These are phyloP conservation scores for Coemansia sp. DNA, from an alignment of 192 early-diverging fungal species.

Conservation along the genomic window DNA sequence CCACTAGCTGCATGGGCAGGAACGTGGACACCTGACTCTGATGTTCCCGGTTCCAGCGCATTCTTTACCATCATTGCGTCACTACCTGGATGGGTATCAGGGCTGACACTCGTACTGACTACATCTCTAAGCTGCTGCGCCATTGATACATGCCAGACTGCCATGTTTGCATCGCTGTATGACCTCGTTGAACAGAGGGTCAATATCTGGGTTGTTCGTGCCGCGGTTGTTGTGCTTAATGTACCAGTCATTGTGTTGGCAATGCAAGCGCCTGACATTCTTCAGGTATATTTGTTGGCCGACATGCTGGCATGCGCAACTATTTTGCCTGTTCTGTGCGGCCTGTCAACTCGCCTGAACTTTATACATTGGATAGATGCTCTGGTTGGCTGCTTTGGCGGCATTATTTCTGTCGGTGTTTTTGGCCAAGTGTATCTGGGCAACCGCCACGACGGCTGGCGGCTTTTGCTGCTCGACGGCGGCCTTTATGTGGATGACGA, in stretches of 20 bases:
- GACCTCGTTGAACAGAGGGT: slow-evolving; percentile 56
- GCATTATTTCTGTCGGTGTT: slow-evolving; percentile 53
- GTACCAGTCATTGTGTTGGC: slow-evolving; percentile 58
- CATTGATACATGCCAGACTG: slow-evolving; percentile 71
- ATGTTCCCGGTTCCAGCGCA: slow-evolving; percentile 55
- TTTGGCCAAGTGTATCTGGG: slow-evolving; percentile 57
- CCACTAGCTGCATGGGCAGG: slow-evolving; percentile 66
- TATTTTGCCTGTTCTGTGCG: slow-evolving; percentile 57
- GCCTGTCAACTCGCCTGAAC: slow-evolving; percentile 51
- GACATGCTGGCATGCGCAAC: slow-evolving; percentile 63
- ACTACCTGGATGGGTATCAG: slow-evolving; percentile 60
- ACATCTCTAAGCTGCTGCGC: slow-evolving; percentile 65
- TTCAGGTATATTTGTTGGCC: slow-evolving; percentile 62
- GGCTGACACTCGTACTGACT: slow-evolving; percentile 59
- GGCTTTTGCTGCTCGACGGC: slow-evolving; percentile 45
- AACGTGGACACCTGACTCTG: slow-evolving; percentile 54
- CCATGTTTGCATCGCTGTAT: slow-evolving; percentile 63
- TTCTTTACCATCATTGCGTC: slow-evolving; percentile 68
- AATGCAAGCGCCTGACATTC: slow-evolving; percentile 58
- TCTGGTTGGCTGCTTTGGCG: slow-evolving; percentile 55
- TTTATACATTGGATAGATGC: slow-evolving; percentile 57
- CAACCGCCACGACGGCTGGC: slow-evolving; percentile 52
- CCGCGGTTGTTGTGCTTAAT: slow-evolving; percentile 50
- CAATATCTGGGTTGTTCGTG: slow-evolving; percentile 49
- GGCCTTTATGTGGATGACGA: slow-evolving; percentile 58